Evolutionary conservation across 2,329 filamentous ascomycete genomes (phyloP).

Genomic region (Fusarium camptoceras): DNA sequence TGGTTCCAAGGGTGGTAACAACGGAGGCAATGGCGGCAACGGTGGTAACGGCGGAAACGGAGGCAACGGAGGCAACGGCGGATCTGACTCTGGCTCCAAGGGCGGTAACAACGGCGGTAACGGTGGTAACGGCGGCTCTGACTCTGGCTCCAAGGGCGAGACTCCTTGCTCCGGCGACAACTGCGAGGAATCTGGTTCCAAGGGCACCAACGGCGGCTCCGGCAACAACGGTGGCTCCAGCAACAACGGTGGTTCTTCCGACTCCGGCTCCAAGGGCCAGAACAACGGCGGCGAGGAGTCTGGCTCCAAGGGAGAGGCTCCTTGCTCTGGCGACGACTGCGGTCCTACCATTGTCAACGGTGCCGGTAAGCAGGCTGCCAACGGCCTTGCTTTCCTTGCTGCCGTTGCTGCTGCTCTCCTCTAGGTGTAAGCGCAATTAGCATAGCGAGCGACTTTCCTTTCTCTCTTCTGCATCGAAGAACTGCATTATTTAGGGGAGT

Average conservation of each 20-base stretch:
- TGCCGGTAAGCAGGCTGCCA: conserved; percentile 40
- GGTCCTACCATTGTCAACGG: conserved; percentile 30
- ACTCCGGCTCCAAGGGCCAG: not conserved
- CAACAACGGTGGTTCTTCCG: not conserved
- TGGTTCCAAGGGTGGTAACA: not conserved
- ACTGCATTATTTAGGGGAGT: not conserved
- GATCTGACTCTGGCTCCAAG: not conserved
- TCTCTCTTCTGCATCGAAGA: not conserved
- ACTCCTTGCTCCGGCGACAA: not conserved
- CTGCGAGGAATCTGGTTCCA: not conserved
- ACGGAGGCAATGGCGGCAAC: accelerated
- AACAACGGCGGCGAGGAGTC: not conserved
- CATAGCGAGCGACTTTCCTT: not conserved
- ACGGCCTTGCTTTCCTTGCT: conserved; percentile 35
- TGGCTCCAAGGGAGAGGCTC: not conserved
- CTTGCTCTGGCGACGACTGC: not conserved
- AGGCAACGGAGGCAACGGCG: accelerated
- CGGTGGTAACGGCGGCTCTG: not conserved
- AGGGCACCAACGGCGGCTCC: not conserved
- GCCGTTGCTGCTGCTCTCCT: conserved; percentile 34
- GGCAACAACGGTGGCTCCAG: not conserved
- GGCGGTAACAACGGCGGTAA: too few species aligned
- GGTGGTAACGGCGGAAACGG: accelerated
- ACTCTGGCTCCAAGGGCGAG: not conserved
- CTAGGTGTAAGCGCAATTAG: conserved; percentile 10